A percentile compares a stretch with the other conserved stretches of the same genome.
Conservation (phyloP, 306 rosid species). For the Medicago lupulina region DNA sequence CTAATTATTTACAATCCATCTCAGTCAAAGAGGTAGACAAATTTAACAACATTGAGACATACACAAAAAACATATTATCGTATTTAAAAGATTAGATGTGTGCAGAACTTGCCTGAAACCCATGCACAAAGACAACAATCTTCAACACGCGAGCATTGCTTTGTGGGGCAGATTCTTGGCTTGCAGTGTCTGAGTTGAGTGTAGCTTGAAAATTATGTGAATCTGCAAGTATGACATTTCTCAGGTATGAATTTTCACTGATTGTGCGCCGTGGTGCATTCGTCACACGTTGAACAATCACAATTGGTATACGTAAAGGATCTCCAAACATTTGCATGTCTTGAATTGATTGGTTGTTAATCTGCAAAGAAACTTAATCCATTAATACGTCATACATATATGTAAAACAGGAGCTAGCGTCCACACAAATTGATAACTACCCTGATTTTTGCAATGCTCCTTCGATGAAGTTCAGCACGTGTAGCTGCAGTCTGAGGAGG, state of each 20-base stretch:
- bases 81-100: conserved; percentile 8
- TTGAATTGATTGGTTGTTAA: conserved; percentile 82
- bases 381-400: conserved; percentile 18
- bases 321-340: conserved; percentile 84
- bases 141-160: conserved; percentile 58
- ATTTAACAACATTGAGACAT: background rate
- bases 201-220: conserved; percentile 47
- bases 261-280: conserved; percentile 73
- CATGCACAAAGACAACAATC: conserved; percentile 85
- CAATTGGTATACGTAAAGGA: conserved; percentile 73
- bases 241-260: conserved; percentile 76
- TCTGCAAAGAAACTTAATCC: conserved; percentile 55
- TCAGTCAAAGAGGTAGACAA: background rate
- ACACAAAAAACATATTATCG: background rate
- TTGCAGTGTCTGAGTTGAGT: conserved; percentile 42
- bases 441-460: conserved; percentile 83
- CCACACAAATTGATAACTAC: conserved; percentile 48
- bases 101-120: conserved; percentile 81
- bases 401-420: conserved; percentile 27
- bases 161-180: conserved; percentile 44
- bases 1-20: background rate
- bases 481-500: conserved; percentile 72
- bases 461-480: conserved; percentile 86
- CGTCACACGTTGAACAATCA: conserved; percentile 79
- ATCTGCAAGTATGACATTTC: conserved; percentile 51